These are phyloP conservation scores for Tylopilus felleus DNA, from an alignment of 768 basidiomycete species.

Conservation along the genomic window DNA sequence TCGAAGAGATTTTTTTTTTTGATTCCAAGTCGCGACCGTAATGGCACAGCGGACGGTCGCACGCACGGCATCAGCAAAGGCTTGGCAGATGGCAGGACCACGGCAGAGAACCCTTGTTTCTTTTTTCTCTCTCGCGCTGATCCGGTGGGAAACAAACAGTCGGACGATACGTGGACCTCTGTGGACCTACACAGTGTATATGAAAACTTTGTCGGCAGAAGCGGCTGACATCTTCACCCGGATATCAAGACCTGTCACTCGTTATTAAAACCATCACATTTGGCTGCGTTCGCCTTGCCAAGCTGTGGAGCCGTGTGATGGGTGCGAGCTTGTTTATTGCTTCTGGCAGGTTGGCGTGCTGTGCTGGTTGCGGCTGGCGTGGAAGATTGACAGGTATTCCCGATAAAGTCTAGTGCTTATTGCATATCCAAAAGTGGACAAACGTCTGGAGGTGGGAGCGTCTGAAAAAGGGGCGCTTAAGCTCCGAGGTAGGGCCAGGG, in stretches of 20 bases:
- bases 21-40: not conserved
- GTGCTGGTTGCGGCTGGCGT: constrained; percentile 13
- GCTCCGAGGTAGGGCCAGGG: constrained; percentile 26
- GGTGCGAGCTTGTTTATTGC: constrained; percentile 16
- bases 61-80: not conserved
- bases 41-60: not conserved
- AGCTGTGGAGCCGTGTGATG: constrained; percentile 21
- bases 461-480: constrained; percentile 33
- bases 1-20: not conserved
- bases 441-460: constrained; percentile 5
- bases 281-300: constrained; percentile 6
- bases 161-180: not conserved
- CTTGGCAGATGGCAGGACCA: constrained; percentile 2
- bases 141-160: not conserved
- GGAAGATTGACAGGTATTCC: not conserved
- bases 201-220: constrained; percentile 6
- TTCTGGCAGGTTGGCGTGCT: constrained; percentile 21
- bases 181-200: not conserved
- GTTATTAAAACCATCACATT: not conserved
- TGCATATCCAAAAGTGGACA: constrained; percentile 1
- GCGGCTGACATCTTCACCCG: not conserved
- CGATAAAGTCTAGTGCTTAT: constrained; percentile 9
- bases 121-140: not conserved
- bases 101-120: not conserved
- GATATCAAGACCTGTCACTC: not conserved